Base-by-base conservation (phyloP, 441 rosid species). In the Gossypium aridum region DNA sequence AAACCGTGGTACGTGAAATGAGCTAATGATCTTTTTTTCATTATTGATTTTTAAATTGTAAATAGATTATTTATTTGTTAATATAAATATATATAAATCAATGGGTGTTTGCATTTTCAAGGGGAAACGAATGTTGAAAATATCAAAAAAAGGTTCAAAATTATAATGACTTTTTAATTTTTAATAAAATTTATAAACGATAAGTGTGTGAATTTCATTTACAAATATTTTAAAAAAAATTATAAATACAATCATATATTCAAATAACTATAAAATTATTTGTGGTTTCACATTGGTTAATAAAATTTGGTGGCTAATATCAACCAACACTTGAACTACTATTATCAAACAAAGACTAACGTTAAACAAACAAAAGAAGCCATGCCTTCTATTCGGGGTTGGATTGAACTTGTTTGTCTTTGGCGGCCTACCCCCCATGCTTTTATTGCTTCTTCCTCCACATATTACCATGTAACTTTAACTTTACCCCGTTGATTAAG, bases 401-500 rank as follows among this genome's bases (percentile, higher is more conserved):
- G 71, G 56, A 1, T 9, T 16, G 2, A 64, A 56, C 3, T 8
- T 20, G 5, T 17, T n/a, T 28, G 1, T 7, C 37, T 60, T 23
- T 26, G 56, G 47, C 23, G 2, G 45, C 64, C 77, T 28, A 20
- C 43, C 70, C 43, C 55, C 70, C 51, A 17, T 39, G 71, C 26
- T 67, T 67, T 47, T 47, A 1, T 22, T 55, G 39, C 60, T 19
- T 9, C 54, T 60, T 19, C 62, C 16, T 70, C n/a, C 78, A 70
- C 75, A 77, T 14, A 19, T 49, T 13, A 9, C 3, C 49, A 2
- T 9, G 49, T 43, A 43, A 9, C 49, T 43, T 43, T 10, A 43
- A 43, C 49, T 10, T 12, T 28, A 16, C 47, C 28, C 83, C 82
- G 57, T 72, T 39, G 70, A 80, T 80, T 73, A 76, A 76, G 85